Evolutionary conservation across 306 rosid genomes (phyloP).

Genomic region (Cercis canadensis): DNA sequence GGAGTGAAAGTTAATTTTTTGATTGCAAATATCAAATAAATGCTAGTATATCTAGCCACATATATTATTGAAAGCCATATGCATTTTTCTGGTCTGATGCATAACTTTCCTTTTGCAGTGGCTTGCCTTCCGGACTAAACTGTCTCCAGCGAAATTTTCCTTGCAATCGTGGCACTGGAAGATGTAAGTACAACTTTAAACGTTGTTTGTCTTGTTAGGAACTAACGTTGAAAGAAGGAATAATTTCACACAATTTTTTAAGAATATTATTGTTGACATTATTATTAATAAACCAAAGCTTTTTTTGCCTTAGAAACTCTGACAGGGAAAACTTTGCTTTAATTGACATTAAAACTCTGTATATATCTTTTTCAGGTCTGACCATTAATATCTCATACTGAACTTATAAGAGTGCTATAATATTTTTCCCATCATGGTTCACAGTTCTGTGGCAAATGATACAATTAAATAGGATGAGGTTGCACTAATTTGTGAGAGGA

Average conservation of each 20-base stretch:
- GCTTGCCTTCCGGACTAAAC: slow-evolving; percentile 63
- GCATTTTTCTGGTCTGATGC: slow-evolving; percentile 5
- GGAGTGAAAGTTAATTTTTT: no score
- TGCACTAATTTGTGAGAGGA: no score
- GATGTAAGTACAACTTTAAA: slow-evolving; percentile 63
- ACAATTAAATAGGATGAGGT: no score
- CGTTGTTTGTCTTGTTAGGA: no score
- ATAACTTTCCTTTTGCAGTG: slow-evolving; percentile 49
- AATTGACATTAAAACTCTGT: not conserved
- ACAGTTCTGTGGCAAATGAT: not conserved
- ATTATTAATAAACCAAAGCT: no score
- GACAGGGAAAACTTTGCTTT: not conserved
- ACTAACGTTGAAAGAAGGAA: not conserved
- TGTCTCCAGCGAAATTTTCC: slow-evolving; percentile 78
- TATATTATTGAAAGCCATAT: no score
- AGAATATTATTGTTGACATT: no score
- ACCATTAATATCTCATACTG: not conserved
- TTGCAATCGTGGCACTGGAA: slow-evolving; percentile 59
- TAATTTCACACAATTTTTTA: no score
- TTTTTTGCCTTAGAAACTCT: no score
- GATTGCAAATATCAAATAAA: no score
- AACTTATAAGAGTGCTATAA: not conserved
- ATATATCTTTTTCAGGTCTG: not conserved
- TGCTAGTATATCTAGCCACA: no score
- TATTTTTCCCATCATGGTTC: not conserved